These are phyloP conservation scores for Chenopodium album DNA, from an alignment of 148 eudicot species.

Conservation along the genomic window DNA sequence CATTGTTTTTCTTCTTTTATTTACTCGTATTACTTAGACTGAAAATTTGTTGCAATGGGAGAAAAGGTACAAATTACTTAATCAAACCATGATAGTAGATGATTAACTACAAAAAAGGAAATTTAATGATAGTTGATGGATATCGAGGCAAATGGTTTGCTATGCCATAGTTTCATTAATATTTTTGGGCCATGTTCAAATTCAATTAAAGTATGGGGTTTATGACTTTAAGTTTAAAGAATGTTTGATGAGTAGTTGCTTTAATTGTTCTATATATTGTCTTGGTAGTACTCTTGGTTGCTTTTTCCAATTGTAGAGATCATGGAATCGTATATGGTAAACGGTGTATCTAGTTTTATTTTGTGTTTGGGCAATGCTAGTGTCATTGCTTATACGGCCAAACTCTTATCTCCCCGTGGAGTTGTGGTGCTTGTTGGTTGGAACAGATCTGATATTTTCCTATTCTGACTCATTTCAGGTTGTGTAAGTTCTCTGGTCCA, in stretches of 20 bases:
- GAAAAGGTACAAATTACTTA: neutral
- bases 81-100: neutral
- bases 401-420: neutral
- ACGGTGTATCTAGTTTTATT: neutral
- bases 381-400: neutral
- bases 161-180: neutral
- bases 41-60: too few relatives aligned
- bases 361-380: neutral
- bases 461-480: slow-evolving; percentile 33
- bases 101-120: neutral
- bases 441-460: neutral
- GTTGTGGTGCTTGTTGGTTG: neutral
- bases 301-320: neutral
- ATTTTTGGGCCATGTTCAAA: neutral
- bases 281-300: neutral
- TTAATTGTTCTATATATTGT: neutral
- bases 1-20: too few relatives aligned
- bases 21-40: too few relatives aligned
- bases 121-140: neutral
- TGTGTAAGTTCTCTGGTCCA: slow-evolving; percentile 34
- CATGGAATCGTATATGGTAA: neutral
- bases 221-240: neutral
- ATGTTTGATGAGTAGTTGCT: neutral
- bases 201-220: neutral
- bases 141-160: neutral